Evolutionary conservation across 2,329 filamentous ascomycete genomes (phyloP).

Genomic region (Stromatinia cepivora): DNA sequence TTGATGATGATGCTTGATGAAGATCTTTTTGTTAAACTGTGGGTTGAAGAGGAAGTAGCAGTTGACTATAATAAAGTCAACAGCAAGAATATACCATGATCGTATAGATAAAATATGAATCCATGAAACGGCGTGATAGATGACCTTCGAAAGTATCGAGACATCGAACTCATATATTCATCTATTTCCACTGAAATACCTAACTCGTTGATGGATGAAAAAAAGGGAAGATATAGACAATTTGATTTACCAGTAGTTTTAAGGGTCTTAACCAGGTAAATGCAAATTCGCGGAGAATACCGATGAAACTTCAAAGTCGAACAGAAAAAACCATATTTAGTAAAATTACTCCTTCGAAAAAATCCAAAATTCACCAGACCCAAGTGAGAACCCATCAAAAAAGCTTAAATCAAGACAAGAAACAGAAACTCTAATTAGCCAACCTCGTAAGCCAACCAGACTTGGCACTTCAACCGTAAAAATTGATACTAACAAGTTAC

Average conservation of each 20-base stretch:
- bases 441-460: neutral
- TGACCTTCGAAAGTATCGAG: neutral
- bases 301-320: neutral
- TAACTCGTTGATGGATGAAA: neutral
- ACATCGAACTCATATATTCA: neutral
- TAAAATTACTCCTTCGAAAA: neutral
- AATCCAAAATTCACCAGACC: no score
- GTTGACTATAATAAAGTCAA: neutral
- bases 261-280: neutral
- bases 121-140: neutral
- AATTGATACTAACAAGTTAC: neutral
- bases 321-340: neutral
- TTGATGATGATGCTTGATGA: neutral
- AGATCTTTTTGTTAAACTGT: neutral
- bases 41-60: neutral
- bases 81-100: neutral
- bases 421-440: neutral
- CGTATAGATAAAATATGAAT: neutral
- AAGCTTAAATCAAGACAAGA: neutral
- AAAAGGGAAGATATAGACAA: neutral
- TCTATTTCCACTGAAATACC: conserved; percentile 2
- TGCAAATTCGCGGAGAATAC: neutral
- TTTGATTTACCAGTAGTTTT: neutral
- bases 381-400: no score
- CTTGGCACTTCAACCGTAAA: neutral